Evolutionary conservation across 1,284 basidiomycete species (phyloP).

Genomic region (Pseudozyma thailandica): DNA sequence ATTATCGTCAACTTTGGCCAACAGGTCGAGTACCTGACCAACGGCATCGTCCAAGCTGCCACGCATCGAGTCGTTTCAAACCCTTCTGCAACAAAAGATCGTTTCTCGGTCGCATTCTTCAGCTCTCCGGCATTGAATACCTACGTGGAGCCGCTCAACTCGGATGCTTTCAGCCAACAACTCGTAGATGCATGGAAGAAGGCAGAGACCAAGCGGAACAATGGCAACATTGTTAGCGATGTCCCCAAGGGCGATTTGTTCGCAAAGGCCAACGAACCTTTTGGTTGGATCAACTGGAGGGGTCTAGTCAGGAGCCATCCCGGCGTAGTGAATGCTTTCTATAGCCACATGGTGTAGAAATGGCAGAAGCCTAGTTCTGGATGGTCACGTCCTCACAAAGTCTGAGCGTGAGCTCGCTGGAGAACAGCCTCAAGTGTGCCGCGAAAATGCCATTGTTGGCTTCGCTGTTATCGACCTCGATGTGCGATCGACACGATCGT

Average conservation of each 20-base stretch:
- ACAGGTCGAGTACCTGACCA: slow-evolving; percentile 55
- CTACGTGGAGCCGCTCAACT: slow-evolving; percentile 30
- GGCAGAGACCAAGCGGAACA: slow-evolving; percentile 21
- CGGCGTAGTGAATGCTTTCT: slow-evolving; percentile 36
- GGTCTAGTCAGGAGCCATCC: slow-evolving; percentile 54
- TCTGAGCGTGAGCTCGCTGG: too few species aligned
- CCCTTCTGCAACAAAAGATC: slow-evolving; percentile 7
- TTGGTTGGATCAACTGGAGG: slow-evolving; percentile 57
- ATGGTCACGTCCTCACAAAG: too few species aligned
- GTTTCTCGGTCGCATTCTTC: slow-evolving; percentile 55
- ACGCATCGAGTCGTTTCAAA: slow-evolving; percentile 55
- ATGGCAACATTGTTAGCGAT: slow-evolving; percentile 32
- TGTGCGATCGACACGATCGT: too few species aligned
- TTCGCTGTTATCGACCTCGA: too few species aligned
- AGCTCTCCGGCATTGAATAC: slow-evolving; percentile 51
- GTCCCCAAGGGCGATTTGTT: slow-evolving; percentile 52
- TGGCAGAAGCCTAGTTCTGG: too few species aligned
- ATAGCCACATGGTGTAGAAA: slow-evolving; percentile 20
- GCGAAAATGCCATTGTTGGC: too few species aligned
- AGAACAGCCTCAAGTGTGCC: too few species aligned
- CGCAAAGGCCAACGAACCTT: slow-evolving; percentile 36
- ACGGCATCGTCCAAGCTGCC: slow-evolving; percentile 55
- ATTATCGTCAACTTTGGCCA: slow-evolving; percentile 64
- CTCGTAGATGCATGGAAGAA: slow-evolving; percentile 32
- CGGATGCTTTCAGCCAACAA: slow-evolving; percentile 26